Evolutionary conservation across 768 basidiomycete species (phyloP).

Genomic region (Calocybe gangraenosa): DNA sequence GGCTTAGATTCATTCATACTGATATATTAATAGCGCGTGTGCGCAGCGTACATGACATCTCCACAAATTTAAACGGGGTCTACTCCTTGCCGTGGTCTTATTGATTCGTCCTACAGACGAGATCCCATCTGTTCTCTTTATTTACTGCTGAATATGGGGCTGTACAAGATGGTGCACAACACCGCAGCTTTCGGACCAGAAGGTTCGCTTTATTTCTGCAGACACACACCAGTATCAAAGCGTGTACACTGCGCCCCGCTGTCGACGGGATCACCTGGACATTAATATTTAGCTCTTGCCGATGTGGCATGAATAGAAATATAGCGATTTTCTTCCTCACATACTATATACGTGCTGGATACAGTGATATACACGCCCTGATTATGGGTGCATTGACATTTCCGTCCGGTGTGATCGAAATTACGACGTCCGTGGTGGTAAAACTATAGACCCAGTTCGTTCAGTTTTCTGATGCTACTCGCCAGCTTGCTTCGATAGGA

Average conservation of each 20-base stretch:
- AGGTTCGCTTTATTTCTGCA: too few species aligned
- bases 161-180: too few species aligned
- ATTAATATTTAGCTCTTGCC: not conserved
- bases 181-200: too few species aligned
- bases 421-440: not conserved
- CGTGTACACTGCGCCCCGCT: not conserved
- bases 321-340: not conserved
- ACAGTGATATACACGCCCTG: not conserved
- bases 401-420: conserved; percentile 3
- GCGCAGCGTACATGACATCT: conserved; percentile 4
- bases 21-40: not conserved
- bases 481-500: too few species aligned
- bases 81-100: not conserved
- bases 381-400: not conserved
- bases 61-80: not conserved
- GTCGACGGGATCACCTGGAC: not conserved
- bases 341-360: not conserved
- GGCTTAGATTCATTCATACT: not conserved
- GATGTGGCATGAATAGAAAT: not conserved
- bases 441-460: too few species aligned
- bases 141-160: too few species aligned
- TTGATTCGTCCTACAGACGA: too few species aligned
- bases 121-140: too few species aligned
- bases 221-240: not conserved
- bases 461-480: too few species aligned